phyloP scores from a whole-genome alignment of 2,329 filamentous ascomycete genomes.

The Penicillium corylophilum region DNA sequence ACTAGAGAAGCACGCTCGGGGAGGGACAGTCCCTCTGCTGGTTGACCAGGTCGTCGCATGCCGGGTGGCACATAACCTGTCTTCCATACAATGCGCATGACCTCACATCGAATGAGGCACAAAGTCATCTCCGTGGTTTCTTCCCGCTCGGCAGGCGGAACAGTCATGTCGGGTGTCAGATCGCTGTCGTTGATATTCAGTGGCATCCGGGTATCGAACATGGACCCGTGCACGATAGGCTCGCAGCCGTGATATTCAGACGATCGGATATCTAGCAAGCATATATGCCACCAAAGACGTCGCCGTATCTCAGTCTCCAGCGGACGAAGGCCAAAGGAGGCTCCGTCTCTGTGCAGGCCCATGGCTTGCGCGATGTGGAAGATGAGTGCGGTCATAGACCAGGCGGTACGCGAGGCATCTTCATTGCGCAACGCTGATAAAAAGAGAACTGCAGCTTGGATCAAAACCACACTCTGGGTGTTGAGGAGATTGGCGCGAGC shows the following conservation, averaged over 20 bases:
- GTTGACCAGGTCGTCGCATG: not conserved
- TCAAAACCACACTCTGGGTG: conserved; percentile 55
- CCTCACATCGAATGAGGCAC: conserved; percentile 51
- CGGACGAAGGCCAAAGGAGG: conserved; percentile 41
- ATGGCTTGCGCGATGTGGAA: conserved; percentile 31
- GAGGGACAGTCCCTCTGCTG: not conserved
- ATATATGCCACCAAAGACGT: conserved; percentile 51
- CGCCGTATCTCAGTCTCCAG: conserved; percentile 51
- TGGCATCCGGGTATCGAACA: conserved; percentile 46
- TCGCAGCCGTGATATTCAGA: conserved; percentile 49
- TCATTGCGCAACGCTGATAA: conserved; percentile 46
- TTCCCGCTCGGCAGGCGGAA: conserved; percentile 44
- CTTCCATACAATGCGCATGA: conserved; percentile 40
- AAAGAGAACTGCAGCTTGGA: conserved; percentile 60
- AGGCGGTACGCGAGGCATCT: conserved; percentile 26
- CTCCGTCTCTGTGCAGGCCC: conserved; percentile 43
- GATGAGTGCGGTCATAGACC: conserved; percentile 31
- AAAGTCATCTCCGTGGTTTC: conserved; percentile 54
- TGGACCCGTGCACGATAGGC: conserved; percentile 36
- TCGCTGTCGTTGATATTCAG: conserved; percentile 53
- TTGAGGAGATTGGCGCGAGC: conserved; percentile 59
- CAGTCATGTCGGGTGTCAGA: conserved; percentile 45
- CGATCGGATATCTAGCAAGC: conserved; percentile 44
- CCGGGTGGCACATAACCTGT: conserved; percentile 29
- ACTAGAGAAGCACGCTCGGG: conserved; percentile 3